Conservation (phyloP, 2,329 filamentous ascomycete genomes). For the Apiospora rasikravindrae region DNA sequence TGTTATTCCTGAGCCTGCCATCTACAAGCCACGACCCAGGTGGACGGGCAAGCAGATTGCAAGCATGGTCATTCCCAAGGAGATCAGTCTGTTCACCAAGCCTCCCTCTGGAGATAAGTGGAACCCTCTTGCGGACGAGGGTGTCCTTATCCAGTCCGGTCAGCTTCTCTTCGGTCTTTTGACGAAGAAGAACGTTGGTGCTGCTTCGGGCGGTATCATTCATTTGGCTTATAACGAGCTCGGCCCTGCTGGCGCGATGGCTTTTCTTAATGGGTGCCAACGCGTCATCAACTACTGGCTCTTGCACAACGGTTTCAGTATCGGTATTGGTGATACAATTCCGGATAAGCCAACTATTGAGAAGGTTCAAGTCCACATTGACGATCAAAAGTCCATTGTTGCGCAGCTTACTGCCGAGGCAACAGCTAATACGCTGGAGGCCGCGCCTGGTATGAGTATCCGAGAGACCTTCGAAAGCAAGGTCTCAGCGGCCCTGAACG, state of each 20-base stretch:
- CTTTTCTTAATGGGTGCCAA: slow-evolving; percentile 95
- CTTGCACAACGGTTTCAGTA: slow-evolving; percentile 93
- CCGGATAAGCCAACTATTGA: slow-evolving; percentile 85
- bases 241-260: slow-evolving; percentile 82
- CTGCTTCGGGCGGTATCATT: slow-evolving; percentile 86
- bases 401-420: slow-evolving; percentile 76
- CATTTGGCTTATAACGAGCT: slow-evolving; percentile 97
- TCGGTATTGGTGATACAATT: slow-evolving; percentile 97
- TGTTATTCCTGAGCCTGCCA: slow-evolving; percentile 89
- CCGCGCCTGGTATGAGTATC: slow-evolving; percentile 97
- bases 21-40: slow-evolving; percentile 86
- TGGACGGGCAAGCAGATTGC: slow-evolving; percentile 99
- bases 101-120: slow-evolving; percentile 61
- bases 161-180: slow-evolving; percentile 90
- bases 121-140: slow-evolving; percentile 73
- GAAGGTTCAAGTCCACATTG: slow-evolving; percentile 82
- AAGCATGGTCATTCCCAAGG: slow-evolving; percentile 87
- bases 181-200: slow-evolving; percentile 93
- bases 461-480: slow-evolving; percentile 98
- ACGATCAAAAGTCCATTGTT: slow-evolving; percentile 82
- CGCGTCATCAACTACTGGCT: slow-evolving; percentile 97
- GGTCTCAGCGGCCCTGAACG: slow-evolving; percentile 92
- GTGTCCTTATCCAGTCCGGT: slow-evolving; percentile 82
- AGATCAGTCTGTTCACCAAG: slow-evolving; percentile 78
- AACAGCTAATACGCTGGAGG: slow-evolving; percentile 85